phyloP scores from a whole-genome alignment of 192 early-diverging fungal genomes.

The Backusella psychrophila region DNA sequence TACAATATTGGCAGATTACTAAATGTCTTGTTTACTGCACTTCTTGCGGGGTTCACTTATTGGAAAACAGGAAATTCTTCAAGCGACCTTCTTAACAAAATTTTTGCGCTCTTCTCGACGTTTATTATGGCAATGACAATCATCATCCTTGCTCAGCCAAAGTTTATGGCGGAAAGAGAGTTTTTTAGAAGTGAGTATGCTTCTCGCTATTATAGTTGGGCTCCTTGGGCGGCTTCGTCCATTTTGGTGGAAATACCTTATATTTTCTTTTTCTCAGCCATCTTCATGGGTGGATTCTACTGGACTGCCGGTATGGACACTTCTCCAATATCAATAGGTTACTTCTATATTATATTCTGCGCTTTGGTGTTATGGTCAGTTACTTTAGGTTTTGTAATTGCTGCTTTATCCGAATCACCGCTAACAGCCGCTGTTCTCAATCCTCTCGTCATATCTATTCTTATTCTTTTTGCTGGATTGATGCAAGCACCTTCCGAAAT shows the following conservation, averaged over 20 bases:
- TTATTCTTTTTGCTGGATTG: slow-evolving; percentile 70
- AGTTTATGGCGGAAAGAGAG: slow-evolving; percentile 62
- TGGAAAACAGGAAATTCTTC: slow-evolving; percentile 55
- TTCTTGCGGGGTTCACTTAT: slow-evolving; percentile 72
- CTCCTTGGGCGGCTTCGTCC: slow-evolving; percentile 60
- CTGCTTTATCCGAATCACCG: slow-evolving; percentile 58
- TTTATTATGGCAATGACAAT: slow-evolving; percentile 62
- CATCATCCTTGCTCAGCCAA: slow-evolving; percentile 67
- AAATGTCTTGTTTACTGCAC: slow-evolving; percentile 51
- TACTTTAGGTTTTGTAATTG: slow-evolving; percentile 68
- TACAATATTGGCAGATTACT: slow-evolving; percentile 74
- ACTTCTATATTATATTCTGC: slow-evolving; percentile 61
- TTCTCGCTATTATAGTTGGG: slow-evolving; percentile 67
- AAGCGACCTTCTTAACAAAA: slow-evolving; percentile 60
- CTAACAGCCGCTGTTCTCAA: slow-evolving; percentile 58
- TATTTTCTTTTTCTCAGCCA: slow-evolving; percentile 52
- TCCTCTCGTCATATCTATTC: slow-evolving; percentile 63
- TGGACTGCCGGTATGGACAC: slow-evolving; percentile 64
- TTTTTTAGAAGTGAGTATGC: slow-evolving; percentile 67
- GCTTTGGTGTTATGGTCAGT: slow-evolving; percentile 64
- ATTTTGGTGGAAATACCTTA: slow-evolving; percentile 71
- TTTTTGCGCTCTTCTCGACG: slow-evolving; percentile 71
- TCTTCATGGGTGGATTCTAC: slow-evolving; percentile 71
- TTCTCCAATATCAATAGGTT: slow-evolving; percentile 46
- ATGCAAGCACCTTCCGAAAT: slow-evolving; percentile 58